These are phyloP conservation scores for Colletotrichum spinosum DNA, from an alignment of 2,329 filamentous ascomycete genomes.

Conservation along the genomic window DNA sequence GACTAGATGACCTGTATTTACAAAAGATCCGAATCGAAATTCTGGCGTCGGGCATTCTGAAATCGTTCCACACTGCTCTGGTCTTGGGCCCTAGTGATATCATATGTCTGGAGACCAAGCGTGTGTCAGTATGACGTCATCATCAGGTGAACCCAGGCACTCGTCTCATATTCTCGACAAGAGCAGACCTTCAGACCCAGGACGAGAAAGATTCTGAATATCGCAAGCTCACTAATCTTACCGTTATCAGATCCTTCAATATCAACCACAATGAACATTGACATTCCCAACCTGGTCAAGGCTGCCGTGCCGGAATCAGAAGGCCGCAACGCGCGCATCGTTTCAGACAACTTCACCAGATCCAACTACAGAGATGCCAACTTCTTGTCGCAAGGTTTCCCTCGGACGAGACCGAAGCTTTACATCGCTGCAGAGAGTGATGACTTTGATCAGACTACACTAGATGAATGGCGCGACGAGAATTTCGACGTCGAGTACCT, in stretches of 20 bases:
- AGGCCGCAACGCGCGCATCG: slow-evolving; percentile 46
- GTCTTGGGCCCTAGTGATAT: slow-evolving; percentile 17
- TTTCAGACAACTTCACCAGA: slow-evolving; percentile 46
- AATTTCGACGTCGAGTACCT: slow-evolving; percentile 58
- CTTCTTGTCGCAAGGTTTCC: slow-evolving; percentile 56
- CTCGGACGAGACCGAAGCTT: slow-evolving; percentile 50
- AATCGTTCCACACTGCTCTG: not conserved
- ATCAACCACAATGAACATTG: slow-evolving; percentile 40
- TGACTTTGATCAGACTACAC: slow-evolving; percentile 52
- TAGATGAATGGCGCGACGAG: slow-evolving; percentile 55
- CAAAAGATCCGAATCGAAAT: not conserved
- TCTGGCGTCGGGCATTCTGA: not conserved
- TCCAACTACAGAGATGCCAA: slow-evolving; percentile 53
- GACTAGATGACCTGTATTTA: too few species aligned
- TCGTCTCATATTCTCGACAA: slow-evolving; percentile 9
- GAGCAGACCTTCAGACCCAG: too few species aligned
- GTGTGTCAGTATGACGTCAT: slow-evolving; percentile 15
- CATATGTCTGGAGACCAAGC: slow-evolving; percentile 15
- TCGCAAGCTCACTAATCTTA: not conserved
- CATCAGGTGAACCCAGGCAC: slow-evolving; percentile 6
- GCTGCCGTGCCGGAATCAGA: slow-evolving; percentile 46
- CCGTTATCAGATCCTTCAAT: not conserved
- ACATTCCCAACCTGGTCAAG: slow-evolving; percentile 46
- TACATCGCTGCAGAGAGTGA: slow-evolving; percentile 57
- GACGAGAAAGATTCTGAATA: rapidly evolving